phyloP scores from a whole-genome alignment of 1,139 yeast genomes.

The Debaryomyces robertsiae region DNA sequence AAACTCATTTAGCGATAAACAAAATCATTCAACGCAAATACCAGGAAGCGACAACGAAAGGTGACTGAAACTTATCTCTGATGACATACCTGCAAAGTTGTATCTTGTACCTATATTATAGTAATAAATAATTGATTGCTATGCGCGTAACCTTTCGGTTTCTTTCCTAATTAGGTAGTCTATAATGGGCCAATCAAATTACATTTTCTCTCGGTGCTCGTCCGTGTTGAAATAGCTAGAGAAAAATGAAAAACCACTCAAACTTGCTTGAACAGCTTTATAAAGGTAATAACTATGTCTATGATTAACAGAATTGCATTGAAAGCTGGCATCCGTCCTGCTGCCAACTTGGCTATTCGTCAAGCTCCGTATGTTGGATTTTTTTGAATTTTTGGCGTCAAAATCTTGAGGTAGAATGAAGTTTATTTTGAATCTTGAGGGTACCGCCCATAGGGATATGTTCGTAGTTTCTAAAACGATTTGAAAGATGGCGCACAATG shows the following conservation, averaged over 20 bases:
- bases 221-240: conserved; percentile 12
- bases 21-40: conserved; percentile 28
- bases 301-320: conserved; percentile 51
- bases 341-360: conserved; percentile 42
- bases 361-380: conserved; percentile 47
- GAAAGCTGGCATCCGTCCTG: conserved; percentile 45
- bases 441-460: no score
- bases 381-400: neutral
- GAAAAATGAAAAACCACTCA: conserved; percentile 7
- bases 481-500: no score
- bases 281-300: conserved; percentile 31
- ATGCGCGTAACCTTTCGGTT: conserved; percentile 8
- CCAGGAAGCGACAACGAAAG: conserved; percentile 6
- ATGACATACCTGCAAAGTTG: no score
- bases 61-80: no score
- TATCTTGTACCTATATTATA: no score
- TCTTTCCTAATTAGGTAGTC: conserved; percentile 38
- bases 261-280: conserved; percentile 9
- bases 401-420: neutral
- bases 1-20: conserved; percentile 34
- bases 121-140: no score
- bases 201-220: conserved; percentile 27
- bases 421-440: neutral
- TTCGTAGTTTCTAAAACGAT: no score
- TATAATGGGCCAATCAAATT: conserved; percentile 41